Conservation (phyloP, 805 yeast species). For the Cyberlindnera euphorbiae region DNA sequence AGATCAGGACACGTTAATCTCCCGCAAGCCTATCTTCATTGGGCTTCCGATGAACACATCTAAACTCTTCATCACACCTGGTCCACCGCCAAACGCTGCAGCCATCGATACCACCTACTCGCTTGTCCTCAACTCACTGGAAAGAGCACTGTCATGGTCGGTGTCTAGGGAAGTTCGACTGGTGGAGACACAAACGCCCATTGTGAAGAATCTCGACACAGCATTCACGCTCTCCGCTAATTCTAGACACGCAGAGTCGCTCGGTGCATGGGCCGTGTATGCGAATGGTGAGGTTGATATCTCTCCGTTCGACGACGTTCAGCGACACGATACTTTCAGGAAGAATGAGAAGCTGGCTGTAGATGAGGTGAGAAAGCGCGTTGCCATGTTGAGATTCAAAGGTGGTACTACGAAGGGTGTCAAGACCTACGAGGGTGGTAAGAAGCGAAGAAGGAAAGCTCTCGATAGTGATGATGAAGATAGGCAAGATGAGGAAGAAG, state of each 20-base stretch:
- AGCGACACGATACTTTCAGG: slow-evolving; percentile 36
- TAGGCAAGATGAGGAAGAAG: slow-evolving; percentile 11
- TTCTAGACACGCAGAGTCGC: slow-evolving; percentile 54
- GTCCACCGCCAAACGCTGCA: slow-evolving; percentile 24
- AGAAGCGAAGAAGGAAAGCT: slow-evolving; percentile 18
- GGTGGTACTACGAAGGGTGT: slow-evolving; percentile 43
- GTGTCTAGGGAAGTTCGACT: slow-evolving; percentile 38
- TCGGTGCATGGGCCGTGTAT: slow-evolving; percentile 72
- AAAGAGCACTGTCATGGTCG: slow-evolving; percentile 41
- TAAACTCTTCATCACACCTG: slow-evolving; percentile 27
- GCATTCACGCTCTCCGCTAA: slow-evolving; percentile 52
- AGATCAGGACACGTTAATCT: slow-evolving; percentile 27
- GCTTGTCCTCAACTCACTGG: slow-evolving; percentile 57
- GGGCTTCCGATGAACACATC: slow-evolving; percentile 68
- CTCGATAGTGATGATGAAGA: slow-evolving; percentile 18
- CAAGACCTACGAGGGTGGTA: slow-evolving; percentile 35
- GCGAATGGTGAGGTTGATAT: slow-evolving; percentile 65
- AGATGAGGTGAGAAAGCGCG: slow-evolving; percentile 28
- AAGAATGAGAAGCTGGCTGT: slow-evolving; percentile 5
- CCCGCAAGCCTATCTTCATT: slow-evolving; percentile 59
- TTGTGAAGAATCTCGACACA: slow-evolving; percentile 44
- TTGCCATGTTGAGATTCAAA: slow-evolving; percentile 58
- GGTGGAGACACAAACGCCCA: slow-evolving; percentile 6
- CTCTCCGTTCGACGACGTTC: slow-evolving; percentile 49
- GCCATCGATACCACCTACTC: slow-evolving; percentile 40